Evolutionary conservation across 768 basidiomycete species (phyloP).

Genomic region (Leccinum boreale): DNA sequence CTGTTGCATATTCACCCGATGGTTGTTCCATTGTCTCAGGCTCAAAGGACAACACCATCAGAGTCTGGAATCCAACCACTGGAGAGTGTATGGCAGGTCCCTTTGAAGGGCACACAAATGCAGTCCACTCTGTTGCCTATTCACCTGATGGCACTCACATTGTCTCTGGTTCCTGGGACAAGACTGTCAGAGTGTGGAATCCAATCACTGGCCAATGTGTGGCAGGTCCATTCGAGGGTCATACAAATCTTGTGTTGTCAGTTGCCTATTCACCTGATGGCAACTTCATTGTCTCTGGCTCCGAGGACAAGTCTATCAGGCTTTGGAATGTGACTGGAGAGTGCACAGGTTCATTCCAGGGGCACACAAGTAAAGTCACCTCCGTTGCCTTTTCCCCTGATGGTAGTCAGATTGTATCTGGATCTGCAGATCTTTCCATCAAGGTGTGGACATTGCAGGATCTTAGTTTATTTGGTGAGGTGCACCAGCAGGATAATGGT

Average conservation of each 20-base stretch:
- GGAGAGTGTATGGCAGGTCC: constrained; percentile 15
- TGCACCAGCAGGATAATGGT: constrained; percentile 10
- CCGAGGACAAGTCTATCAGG: constrained; percentile 15
- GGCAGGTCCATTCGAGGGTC: constrained; percentile 19
- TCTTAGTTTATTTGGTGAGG: neutral
- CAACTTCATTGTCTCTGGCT: constrained; percentile 12
- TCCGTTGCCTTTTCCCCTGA: constrained; percentile 17
- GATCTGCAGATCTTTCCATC: constrained; percentile 11
- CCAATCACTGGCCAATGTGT: constrained; percentile 12
- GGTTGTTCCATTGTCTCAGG: constrained; percentile 22
- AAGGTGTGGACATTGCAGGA: constrained; percentile 8
- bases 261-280: constrained; percentile 22
- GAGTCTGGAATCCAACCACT: constrained; percentile 20
- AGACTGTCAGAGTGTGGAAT: constrained; percentile 23
- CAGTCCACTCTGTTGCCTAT: constrained; percentile 16
- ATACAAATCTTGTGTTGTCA: constrained; percentile 10
- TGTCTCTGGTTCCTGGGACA: constrained; percentile 25
- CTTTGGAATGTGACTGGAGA: constrained; percentile 19
- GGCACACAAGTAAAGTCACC: constrained; percentile 3
- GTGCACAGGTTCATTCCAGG: constrained; percentile 16
- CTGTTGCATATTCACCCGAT: constrained; percentile 27
- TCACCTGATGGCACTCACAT: constrained; percentile 23
- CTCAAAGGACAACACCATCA: constrained; percentile 19
- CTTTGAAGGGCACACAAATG: constrained; percentile 16
- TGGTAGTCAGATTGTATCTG: constrained; percentile 16